Evolutionary conservation across 257 asterid genomes (phyloP), one percentile per base, ranked within the genome.

Genomic region (Solanum pinnatisectum): DNA sequence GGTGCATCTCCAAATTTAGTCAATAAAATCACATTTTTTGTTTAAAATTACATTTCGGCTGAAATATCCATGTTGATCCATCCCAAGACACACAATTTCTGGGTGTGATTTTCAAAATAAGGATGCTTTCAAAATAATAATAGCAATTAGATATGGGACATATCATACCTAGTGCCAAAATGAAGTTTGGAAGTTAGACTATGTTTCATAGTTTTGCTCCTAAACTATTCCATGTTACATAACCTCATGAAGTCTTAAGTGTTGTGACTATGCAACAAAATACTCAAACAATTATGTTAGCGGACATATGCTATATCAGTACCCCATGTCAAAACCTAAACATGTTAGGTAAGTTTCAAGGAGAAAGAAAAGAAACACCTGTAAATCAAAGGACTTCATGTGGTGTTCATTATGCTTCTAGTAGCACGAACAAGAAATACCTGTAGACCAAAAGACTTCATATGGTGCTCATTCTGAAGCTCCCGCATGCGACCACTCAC

Each of bases 401-500:
- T 94, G 98, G 37, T 91, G 98, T 88, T 95, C 98, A 74, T 74
- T 74, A 63, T 8, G 44, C 32, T 77, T 84, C 59, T 23, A 67
- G 70, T 42, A 87, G 85, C 87, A 60, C 12, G 73, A 91, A 90
- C 25, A 23, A 88, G 86, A 82, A 79, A 74, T 90, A 96, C 99
- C 98, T 93, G 99, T 90, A 96, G 91, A 87, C 99, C 98, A 71
- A 96, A 95, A 59, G 98, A 91, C 90, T 95, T 95, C 96, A 96
- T 89, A 87, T 94, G 99, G 33, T 92, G 98, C 86, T 95, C 98
- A 86, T 94, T 93, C 83, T 94, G 98, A 91, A 96, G 98, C 89
- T 95, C 99, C 77, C 98, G 91, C 99, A 95, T 96, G 84, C 98
- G 95, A 49, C 98, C 98, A 92, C 98, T 95, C 82, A 93, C 98